These are phyloP conservation scores for Botryotinia globosa DNA, from an alignment of 2,329 filamentous ascomycete species.

Conservation along the genomic window DNA sequence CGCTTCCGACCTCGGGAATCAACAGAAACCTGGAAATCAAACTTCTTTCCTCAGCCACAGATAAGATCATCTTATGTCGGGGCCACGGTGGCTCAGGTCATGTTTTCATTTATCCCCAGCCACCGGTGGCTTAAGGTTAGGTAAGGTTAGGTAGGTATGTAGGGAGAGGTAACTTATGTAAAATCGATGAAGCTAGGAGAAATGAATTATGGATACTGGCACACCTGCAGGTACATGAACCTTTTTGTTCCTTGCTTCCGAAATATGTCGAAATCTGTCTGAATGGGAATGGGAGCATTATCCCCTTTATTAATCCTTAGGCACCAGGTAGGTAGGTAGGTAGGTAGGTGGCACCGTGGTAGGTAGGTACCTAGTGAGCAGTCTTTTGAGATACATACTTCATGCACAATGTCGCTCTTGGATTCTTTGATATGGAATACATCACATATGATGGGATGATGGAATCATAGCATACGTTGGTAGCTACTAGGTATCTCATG, in stretches of 20 bases:
- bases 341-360: too few species aligned
- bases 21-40: neutral
- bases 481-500: neutral
- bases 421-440: neutral
- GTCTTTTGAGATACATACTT: neutral
- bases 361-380: too few species aligned
- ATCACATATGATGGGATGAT: neutral
- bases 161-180: too few species aligned
- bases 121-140: too few species aligned
- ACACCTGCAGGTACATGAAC: neutral
- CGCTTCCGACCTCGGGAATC: neutral
- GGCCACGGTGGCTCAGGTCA: neutral
- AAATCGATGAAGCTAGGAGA: conserved; percentile 5
- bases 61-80: neutral
- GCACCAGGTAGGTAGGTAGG: too few species aligned
- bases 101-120: neutral
- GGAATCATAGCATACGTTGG: neutral
- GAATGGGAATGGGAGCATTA: neutral
- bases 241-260: neutral
- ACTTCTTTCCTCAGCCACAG: neutral
- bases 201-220: conserved; percentile 10
- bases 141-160: too few species aligned
- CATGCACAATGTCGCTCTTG: neutral
- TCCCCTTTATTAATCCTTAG: neutral
- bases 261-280: neutral